Base-by-base conservation (phyloP, 2,329 filamentous ascomycete genomes). In the Leptographium flavum region DNA sequence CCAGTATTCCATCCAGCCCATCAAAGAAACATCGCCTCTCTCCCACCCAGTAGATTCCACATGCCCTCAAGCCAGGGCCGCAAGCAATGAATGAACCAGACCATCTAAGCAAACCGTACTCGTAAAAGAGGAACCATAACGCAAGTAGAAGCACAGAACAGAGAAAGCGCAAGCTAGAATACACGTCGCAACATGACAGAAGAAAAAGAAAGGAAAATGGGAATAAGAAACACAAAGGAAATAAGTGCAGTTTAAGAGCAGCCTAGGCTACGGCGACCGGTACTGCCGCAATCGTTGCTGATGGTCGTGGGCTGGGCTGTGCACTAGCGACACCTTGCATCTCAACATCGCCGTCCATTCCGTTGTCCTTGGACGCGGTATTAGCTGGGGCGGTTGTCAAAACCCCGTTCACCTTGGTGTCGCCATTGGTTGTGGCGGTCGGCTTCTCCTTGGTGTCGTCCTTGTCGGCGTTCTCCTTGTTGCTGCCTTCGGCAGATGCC, bases 321-420 rank as follows among this genome's bases (percentile, higher is more conserved):
- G 73, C 53, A 53, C 71, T 76, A 9, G 70, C 63, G 68, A 63
- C 11, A 60, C 60, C 74, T 45, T 61, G 66, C 63, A 73, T 73
- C 55, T 78, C 74, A 23, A 68, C 65, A 37, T 74, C 73, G 42
- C 61, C 63, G 21, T 51, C 57, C 22, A 57, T 32, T 9, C 30
- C 25, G 23, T n/a, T 27, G 17, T 7, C 45, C 17, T 39, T 39
- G 36, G 25, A 36, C 10, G 11, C 33, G 28, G 31, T 31, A 17
- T 41, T 30, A 3, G 35, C 30, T 3, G 17, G 27, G 7, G 33
- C 22, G 28, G 21, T 22, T 5, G 36, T 25, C n/a, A 15, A 14
- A 10, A 13, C 22, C 22, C 30, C 42, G 28, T 32, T 28, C 17
- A 15, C 10, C 27, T 10, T 21, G 15, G 28, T 28, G 15, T 28